A percentile compares a stretch with the other conserved stretches of the same genome.
These are phyloP conservation scores for Saccharomycopsis sp. DNA, from an alignment of 805 yeast species.

Conservation along the genomic window DNA sequence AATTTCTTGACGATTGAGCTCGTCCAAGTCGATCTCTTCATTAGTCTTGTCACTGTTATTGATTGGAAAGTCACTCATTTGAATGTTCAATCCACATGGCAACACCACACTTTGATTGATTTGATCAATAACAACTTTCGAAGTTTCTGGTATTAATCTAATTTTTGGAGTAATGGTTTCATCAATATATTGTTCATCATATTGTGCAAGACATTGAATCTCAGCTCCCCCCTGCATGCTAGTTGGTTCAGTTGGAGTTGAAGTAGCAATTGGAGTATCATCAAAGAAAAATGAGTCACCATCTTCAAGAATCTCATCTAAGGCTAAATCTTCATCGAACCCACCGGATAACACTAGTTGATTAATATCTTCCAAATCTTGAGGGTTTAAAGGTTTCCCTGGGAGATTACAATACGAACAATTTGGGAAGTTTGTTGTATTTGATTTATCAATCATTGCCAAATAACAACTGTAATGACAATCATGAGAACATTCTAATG, in stretches of 20 bases:
- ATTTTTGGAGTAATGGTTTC: slow-evolving; percentile 11
- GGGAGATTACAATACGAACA: slow-evolving; percentile 13
- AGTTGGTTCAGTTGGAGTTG: too few relatives aligned
- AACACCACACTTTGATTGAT: slow-evolving; percentile 5
- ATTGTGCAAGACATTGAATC: neutral
- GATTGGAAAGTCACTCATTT: slow-evolving; percentile 9
- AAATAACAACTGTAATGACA: slow-evolving; percentile 19
- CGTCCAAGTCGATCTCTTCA: slow-evolving; percentile 14
- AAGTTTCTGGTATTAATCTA: slow-evolving; percentile 15
- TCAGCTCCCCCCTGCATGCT: too few relatives aligned
- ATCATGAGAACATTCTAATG: slow-evolving; percentile 15
- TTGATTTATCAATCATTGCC: slow-evolving; percentile 8
- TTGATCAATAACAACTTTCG: slow-evolving; percentile 3
- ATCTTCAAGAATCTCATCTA: neutral
- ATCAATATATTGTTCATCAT: slow-evolving; percentile 14
- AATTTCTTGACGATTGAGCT: slow-evolving; percentile 3
- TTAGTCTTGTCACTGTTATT: slow-evolving; percentile 3
- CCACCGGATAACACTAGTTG: slow-evolving; percentile 2
- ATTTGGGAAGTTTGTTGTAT: slow-evolving; percentile 8
- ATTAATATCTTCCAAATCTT: slow-evolving; percentile 10
- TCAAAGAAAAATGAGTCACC: neutral
- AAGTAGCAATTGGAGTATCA: neutral
- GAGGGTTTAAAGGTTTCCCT: slow-evolving; percentile 11
- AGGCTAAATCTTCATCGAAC: neutral
- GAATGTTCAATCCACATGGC: slow-evolving; percentile 17